These are phyloP conservation scores for Apiotrichum domesticum DNA, from an alignment of 1,284 basidiomycete genomes.

Conservation along the genomic window DNA sequence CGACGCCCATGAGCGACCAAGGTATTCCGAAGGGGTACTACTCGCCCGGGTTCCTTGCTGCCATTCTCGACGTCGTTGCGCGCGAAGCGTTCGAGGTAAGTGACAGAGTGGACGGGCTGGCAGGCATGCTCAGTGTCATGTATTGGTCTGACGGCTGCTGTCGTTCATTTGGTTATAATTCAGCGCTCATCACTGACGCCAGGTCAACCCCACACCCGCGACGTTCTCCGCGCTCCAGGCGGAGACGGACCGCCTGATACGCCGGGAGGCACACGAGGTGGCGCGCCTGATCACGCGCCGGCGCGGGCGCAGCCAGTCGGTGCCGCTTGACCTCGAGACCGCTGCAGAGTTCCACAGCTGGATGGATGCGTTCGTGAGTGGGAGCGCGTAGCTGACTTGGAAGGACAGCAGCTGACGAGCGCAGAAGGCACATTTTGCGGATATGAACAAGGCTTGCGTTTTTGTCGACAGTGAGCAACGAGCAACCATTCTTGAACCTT, in stretches of 20 bases:
- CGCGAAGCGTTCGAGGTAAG: conserved; percentile 36
- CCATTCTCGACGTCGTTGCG: conserved; percentile 30
- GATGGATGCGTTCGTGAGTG: conserved; percentile 30
- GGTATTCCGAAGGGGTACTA: conserved; percentile 23
- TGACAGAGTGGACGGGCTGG: neutral
- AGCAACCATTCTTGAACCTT: neutral
- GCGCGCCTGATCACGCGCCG: conserved; percentile 18
- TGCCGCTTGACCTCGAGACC: conserved; percentile 13
- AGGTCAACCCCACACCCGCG: conserved; percentile 28
- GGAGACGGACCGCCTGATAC: conserved; percentile 28
- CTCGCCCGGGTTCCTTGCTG: conserved; percentile 26
- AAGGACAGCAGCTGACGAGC: neutral
- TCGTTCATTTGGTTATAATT: neutral
- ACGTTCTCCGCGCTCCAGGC: conserved; percentile 20
- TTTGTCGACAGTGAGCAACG: conserved; percentile 28
- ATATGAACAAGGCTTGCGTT: conserved; percentile 27
- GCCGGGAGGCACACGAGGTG: conserved; percentile 17
- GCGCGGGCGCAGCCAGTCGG: conserved; percentile 20
- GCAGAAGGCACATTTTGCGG: conserved; percentile 21
- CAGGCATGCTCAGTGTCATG: neutral
- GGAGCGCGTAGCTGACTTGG: neutral
- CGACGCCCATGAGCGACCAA: conserved; percentile 12
- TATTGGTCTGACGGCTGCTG: too few species aligned
- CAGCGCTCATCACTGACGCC: neutral
- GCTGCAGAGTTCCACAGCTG: conserved; percentile 24